Base-by-base conservation (phyloP, 2,329 filamentous ascomycete genomes). In the Penicillium sp. region DNA sequence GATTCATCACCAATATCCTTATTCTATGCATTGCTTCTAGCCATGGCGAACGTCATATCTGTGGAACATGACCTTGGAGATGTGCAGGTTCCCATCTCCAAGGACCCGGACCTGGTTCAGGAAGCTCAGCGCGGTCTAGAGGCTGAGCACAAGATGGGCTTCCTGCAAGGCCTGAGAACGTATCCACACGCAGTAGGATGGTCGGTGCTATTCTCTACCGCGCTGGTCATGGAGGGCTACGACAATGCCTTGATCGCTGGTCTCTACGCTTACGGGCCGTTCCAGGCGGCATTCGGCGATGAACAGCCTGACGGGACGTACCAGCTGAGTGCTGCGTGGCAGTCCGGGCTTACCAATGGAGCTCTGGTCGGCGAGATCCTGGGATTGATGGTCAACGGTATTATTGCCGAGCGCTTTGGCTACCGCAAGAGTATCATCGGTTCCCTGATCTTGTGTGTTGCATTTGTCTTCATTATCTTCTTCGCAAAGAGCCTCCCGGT, bases 371-470 rank as follows among this genome's bases (percentile, higher is more conserved):
- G 86, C 53, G 84, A 87, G 68, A 82, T 89, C 56, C 79, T 88
- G 52, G 86, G 86, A 26, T 76, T 89, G 55, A 71, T 86, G 61
- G 75, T 87, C 69, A 87, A 86, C 65, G 86, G 86, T 47, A 83
- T 79, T 69, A 71, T 86, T 51, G 84, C 84, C n/a, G 85, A 88
- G 38, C 78, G 81, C 16, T 85, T 84, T 63, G 84, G 84, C 14
- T 70, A 68, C 51, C 61, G 66, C 52, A 65, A 61, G 58, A 67
- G 64, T 35, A 63, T 69, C 55, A 63, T 68, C 1, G 63, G 57
- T 23, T 59, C 64, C 8, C 58, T 71, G 40, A 18, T 61, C 18
- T 42, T 66, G 5, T 62, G 67, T 28, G 60, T 62, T 18, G 64
- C 60, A 18, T 64, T 64, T 52, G 65, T 77, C 65, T 77, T 77